Evolutionary conservation across 768 basidiomycete genomes (phyloP).

Genomic region (Nidula microcarpa): DNA sequence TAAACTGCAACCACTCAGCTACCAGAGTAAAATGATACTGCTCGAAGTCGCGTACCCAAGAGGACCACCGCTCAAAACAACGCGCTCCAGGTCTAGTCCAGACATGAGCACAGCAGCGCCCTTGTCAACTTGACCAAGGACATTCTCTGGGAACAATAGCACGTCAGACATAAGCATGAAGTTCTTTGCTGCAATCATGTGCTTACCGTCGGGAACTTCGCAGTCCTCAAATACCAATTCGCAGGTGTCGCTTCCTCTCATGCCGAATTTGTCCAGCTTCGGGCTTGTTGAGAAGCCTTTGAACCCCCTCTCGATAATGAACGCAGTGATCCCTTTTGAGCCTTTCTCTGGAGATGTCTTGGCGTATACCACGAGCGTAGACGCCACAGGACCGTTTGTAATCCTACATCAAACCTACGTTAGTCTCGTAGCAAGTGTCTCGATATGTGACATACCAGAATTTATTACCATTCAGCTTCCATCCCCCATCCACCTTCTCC

Average conservation of each 20-base stretch:
- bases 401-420: slow-evolving; percentile 54
- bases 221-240: slow-evolving; percentile 92
- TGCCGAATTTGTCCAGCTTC: slow-evolving; percentile 94
- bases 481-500: slow-evolving; percentile 74
- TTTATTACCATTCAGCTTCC: slow-evolving; percentile 83
- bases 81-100: slow-evolving; percentile 86
- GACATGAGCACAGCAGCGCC: slow-evolving; percentile 92
- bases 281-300: slow-evolving; percentile 85
- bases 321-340: slow-evolving; percentile 89
- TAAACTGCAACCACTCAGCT: slow-evolving; percentile 20
- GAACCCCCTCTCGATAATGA: slow-evolving; percentile 82
- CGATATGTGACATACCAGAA: slow-evolving; percentile 66
- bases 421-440: background rate
- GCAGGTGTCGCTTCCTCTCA: slow-evolving; percentile 94
- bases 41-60: slow-evolving; percentile 55
- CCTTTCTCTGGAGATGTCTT: slow-evolving; percentile 76
- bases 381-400: slow-evolving; percentile 90
- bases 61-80: slow-evolving; percentile 90
- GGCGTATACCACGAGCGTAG: slow-evolving; percentile 90
- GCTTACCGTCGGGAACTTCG: slow-evolving; percentile 78
- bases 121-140: slow-evolving; percentile 75
- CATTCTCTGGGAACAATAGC: slow-evolving; percentile 56
- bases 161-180: background rate
- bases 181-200: background rate
- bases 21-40: slow-evolving; percentile 2